Conservation (phyloP, 768 basidiomycete genomes). For the Sarcomyxa edulis region DNA sequence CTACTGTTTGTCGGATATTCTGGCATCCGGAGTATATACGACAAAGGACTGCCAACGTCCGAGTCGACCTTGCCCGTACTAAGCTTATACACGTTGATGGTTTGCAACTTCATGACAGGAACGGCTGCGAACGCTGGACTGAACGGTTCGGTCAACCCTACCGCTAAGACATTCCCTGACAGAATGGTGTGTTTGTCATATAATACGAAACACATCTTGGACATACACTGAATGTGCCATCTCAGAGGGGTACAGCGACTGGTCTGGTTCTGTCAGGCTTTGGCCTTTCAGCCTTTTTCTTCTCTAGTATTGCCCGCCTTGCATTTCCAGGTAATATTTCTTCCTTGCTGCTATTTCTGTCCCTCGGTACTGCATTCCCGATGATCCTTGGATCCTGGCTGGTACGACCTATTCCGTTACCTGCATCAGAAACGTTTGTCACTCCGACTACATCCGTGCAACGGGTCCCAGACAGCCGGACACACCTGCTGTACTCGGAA, state of each 20-base stretch:
- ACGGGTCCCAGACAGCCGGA: constrained; percentile 7
- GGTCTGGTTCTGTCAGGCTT: constrained; percentile 83
- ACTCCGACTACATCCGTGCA: constrained; percentile 12
- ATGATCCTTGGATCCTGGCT: constrained; percentile 77
- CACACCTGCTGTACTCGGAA: constrained; percentile 6
- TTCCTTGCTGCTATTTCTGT: constrained; percentile 68
- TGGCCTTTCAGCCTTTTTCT: constrained; percentile 88
- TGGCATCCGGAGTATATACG: constrained; percentile 66
- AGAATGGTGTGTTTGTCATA: constrained; percentile 40
- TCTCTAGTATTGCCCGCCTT: constrained; percentile 68
- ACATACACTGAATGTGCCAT: constrained; percentile 3
- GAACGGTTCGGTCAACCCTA: constrained; percentile 67
- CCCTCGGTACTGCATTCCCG: constrained; percentile 72
- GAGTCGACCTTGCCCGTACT: constrained; percentile 32
- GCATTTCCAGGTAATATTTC: constrained; percentile 77
- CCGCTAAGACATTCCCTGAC: constrained; percentile 80
- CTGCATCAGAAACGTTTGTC: constrained; percentile 24
- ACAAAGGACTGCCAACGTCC: constrained; percentile 38
- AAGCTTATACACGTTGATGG: constrained; percentile 44
- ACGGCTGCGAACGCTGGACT: constrained; percentile 72
- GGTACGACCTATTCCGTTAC: constrained; percentile 64
- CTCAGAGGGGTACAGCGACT: constrained; percentile 70
- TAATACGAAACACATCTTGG: constrained; percentile 1
- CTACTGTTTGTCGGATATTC: constrained; percentile 67
- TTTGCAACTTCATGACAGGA: constrained; percentile 71